phyloP scores from a whole-genome alignment of 768 basidiomycete species.

The Boletus rubescentipes region DNA sequence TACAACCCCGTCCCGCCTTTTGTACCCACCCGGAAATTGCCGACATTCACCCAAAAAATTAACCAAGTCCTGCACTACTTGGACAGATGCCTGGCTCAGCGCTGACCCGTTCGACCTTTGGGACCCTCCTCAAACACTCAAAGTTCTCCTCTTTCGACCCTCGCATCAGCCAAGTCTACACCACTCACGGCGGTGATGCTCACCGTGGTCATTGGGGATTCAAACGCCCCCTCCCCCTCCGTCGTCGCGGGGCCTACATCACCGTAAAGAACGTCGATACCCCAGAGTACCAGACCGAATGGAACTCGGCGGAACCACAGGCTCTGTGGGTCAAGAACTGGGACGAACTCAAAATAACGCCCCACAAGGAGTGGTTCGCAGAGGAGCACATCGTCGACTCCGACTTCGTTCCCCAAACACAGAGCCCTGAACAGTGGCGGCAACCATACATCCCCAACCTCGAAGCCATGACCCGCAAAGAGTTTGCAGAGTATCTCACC shows the following conservation, averaged over 20 bases:
- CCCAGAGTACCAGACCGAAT: slow-evolving; percentile 73
- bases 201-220: slow-evolving; percentile 83
- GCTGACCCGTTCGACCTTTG: slow-evolving; percentile 64
- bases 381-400: slow-evolving; percentile 27
- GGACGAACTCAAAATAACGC: slow-evolving; percentile 49
- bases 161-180: slow-evolving; percentile 73
- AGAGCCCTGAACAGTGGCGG: slow-evolving; percentile 21
- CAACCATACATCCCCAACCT: slow-evolving; percentile 48
- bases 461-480: slow-evolving; percentile 53
- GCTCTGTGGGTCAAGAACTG: slow-evolving; percentile 67
- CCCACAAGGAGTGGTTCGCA: slow-evolving; percentile 9
- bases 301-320: slow-evolving; percentile 65
- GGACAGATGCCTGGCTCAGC: slow-evolving; percentile 20
- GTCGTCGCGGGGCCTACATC: slow-evolving; percentile 62
- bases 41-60: slow-evolving; percentile 10
- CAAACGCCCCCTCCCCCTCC: slow-evolving; percentile 75
- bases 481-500: slow-evolving; percentile 61
- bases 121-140: slow-evolving; percentile 74
- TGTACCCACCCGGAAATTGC: slow-evolving; percentile 31
- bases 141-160: slow-evolving; percentile 83
- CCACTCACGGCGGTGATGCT: slow-evolving; percentile 64
- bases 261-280: slow-evolving; percentile 70
- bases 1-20: slow-evolving; percentile 20
- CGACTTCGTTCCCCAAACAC: slow-evolving; percentile 23
- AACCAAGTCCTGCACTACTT: not conserved